These are phyloP conservation scores for Acorus calamus DNA, from an alignment of 106 monocot genomes.

Conservation along the genomic window DNA sequence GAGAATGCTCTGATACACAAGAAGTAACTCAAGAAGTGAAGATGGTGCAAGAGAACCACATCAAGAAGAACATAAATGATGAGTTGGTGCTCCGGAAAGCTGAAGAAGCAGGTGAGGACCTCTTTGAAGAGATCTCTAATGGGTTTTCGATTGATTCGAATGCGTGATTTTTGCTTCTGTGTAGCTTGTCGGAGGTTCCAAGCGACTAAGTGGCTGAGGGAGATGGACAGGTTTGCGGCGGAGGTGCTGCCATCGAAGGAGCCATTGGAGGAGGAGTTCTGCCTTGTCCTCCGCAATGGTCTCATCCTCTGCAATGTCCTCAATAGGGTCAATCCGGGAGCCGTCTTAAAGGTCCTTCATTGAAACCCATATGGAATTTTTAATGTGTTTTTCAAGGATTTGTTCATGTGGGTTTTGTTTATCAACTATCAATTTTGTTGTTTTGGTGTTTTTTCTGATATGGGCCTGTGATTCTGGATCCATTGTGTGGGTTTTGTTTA, in stretches of 20 bases:
- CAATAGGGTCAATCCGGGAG: constrained; percentile 34
- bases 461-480: too few species aligned
- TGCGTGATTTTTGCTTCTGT: not conserved
- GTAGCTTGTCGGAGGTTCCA: constrained; percentile 26
- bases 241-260: constrained; percentile 10
- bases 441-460: too few species aligned
- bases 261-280: constrained; percentile 39
- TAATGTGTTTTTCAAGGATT: too few species aligned
- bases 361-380: too few species aligned
- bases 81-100: constrained; percentile 28
- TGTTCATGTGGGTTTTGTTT: too few species aligned
- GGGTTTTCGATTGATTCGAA: not conserved
- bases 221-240: constrained; percentile 21
- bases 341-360: constrained; percentile 21
- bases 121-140: too few species aligned
- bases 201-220: constrained; percentile 27
- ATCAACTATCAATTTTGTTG: too few species aligned
- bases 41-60: not conserved
- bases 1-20: too few species aligned
- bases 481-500: too few species aligned
- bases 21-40: not conserved
- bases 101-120: constrained; percentile 23
- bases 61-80: constrained; percentile 10
- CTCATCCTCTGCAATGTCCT: constrained; percentile 38
- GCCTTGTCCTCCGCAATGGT: constrained; percentile 35